Percentiles rank a stretch among this genome's conserved stretches.
These are phyloP conservation scores for Paraurostyla sp. DNA, from an alignment of 73 alveolate species.

Conservation along the genomic window DNA sequence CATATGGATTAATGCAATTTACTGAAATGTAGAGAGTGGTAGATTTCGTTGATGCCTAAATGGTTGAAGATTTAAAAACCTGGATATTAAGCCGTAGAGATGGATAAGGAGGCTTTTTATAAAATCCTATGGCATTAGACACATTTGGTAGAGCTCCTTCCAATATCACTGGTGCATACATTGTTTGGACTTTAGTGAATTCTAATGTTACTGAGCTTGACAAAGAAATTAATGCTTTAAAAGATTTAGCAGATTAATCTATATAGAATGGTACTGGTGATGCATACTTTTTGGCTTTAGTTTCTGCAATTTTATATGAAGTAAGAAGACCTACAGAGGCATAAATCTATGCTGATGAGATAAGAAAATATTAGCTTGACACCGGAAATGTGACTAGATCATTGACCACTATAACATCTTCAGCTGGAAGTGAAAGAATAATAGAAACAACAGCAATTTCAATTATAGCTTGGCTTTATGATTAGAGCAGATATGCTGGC, in stretches of 20 bases:
- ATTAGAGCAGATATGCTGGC: slow-evolving; percentile 7
- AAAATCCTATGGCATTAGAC: slow-evolving; percentile 49
- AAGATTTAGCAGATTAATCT: slow-evolving; percentile 35
- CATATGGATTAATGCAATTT: slow-evolving; percentile 72
- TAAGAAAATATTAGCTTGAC: background rate
- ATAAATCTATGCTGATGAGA: slow-evolving; percentile 4
- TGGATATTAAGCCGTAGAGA: slow-evolving; percentile 60
- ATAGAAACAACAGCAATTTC: slow-evolving; percentile 70
- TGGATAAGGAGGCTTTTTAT: slow-evolving; percentile 57
- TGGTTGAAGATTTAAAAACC: slow-evolving; percentile 12
- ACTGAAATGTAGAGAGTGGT: slow-evolving; percentile 62
- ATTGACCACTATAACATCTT: slow-evolving; percentile 55
- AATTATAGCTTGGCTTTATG: slow-evolving; percentile 69
- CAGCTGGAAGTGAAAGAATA: slow-evolving; percentile 29
- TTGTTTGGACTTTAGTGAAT: slow-evolving; percentile 55
- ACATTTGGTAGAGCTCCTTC: slow-evolving; percentile 73
- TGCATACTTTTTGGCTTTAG: slow-evolving; percentile 21
- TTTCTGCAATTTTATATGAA: slow-evolving; percentile 12
- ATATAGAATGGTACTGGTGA: background rate
- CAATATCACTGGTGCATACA: slow-evolving; percentile 66
- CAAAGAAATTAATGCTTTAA: slow-evolving; percentile 31
- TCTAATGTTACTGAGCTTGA: slow-evolving; percentile 49
- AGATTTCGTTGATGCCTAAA: slow-evolving; percentile 25
- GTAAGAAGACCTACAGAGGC: background rate
- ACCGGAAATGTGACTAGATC: slow-evolving; percentile 19